Percentiles rank a stretch among this genome's conserved stretches.
Evolutionary conservation across 768 basidiomycete genomes (phyloP).

Genomic region (Nidularia pulvinata): DNA sequence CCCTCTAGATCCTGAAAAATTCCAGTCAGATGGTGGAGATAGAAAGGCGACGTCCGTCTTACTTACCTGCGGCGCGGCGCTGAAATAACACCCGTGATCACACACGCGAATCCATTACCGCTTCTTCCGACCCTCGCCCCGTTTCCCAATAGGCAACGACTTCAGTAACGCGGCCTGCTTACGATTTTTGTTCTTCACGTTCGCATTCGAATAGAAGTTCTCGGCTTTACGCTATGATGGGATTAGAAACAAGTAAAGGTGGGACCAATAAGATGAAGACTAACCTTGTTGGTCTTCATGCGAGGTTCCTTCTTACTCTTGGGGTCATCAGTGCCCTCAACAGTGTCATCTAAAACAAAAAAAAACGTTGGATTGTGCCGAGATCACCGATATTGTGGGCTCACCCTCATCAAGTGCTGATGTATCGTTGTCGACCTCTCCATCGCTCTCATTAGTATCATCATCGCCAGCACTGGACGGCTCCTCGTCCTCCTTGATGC

Average conservation of each 20-base stretch:
- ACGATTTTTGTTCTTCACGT: conserved; percentile 88
- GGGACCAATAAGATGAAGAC: conserved; percentile 2
- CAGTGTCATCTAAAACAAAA: conserved; percentile 4
- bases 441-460: conserved; percentile 19
- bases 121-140: conserved; percentile 35
- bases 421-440: conserved; percentile 7
- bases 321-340: conserved; percentile 6
- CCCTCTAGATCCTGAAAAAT: background rate
- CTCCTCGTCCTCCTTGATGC: conserved; percentile 32
- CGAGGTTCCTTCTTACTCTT: conserved; percentile 57
- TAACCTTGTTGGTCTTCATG: conserved; percentile 93
- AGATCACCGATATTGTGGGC: background rate
- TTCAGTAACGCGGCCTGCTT: conserved; percentile 61
- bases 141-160: conserved; percentile 53
- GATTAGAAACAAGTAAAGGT: background rate
- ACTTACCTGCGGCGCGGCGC: background rate
- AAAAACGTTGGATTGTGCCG: too few species aligned
- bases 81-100: background rate
- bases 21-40: background rate
- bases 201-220: conserved; percentile 86
- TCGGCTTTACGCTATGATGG: conserved; percentile 70
- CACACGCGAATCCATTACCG: conserved; percentile 13
- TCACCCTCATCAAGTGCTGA: background rate
- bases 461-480: conserved; percentile 12
- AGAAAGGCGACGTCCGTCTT: background rate